Percentiles rank a stretch among this genome's conserved stretches.
Evolutionary conservation across 140 eudicot species (phyloP).

Genomic region (Ambrosia hybrid): DNA sequence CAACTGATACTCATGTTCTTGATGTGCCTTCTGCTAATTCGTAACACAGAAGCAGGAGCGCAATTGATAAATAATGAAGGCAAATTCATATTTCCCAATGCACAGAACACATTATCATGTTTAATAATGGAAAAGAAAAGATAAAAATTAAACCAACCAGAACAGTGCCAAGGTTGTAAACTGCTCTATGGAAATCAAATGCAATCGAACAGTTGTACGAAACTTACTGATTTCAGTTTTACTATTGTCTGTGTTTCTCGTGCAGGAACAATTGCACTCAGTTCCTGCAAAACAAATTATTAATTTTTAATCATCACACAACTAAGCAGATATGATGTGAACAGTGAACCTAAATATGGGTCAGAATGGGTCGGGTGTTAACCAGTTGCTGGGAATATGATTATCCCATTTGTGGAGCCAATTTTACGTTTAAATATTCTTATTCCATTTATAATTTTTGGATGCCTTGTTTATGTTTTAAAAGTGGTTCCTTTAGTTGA

Average conservation of each 20-base stretch:
- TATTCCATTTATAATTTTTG: no score
- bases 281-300: constrained; percentile 44
- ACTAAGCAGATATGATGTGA: not conserved
- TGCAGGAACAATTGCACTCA: constrained; percentile 80
- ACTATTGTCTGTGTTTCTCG: constrained; percentile 79
- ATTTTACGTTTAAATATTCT: no score
- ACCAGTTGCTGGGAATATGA: no score
- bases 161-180: constrained; percentile 91
- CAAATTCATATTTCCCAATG: not conserved
- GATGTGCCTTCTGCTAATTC: constrained; percentile 93
- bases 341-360: no score
- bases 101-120: not conserved
- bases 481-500: no score
- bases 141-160: constrained; percentile 55
- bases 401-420: no score
- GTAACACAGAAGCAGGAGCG: constrained; percentile 45
- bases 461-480: no score
- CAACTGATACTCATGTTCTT: constrained; percentile 65
- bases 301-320: not conserved
- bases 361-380: no score
- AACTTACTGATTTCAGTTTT: constrained; percentile 78
- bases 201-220: constrained; percentile 87
- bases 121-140: not conserved
- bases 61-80: not conserved
- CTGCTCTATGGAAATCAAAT: constrained; percentile 91